Evolutionary conservation across 2,329 filamentous ascomycete species (phyloP).

Genomic region (Colletotrichum caudatum): DNA sequence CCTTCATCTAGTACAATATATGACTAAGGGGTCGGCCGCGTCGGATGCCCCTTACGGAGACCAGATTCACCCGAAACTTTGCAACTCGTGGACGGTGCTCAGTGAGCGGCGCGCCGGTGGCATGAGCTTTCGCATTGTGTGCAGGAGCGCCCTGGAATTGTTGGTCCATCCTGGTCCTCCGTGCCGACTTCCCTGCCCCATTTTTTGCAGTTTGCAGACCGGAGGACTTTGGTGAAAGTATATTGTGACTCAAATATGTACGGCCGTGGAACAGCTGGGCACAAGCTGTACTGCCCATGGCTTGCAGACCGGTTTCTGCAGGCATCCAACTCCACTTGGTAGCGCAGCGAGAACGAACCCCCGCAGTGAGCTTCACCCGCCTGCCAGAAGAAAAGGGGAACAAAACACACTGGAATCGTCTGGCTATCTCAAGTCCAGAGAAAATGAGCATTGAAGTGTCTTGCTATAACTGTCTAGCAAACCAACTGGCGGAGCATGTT

Average conservation of each 20-base stretch:
- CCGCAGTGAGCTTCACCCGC: background rate
- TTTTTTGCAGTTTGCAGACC: background rate
- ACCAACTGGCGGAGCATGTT: slow-evolving; percentile 3
- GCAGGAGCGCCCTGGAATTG: background rate
- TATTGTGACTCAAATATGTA: too few species aligned
- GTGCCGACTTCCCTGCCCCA: background rate
- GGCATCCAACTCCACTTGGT: background rate
- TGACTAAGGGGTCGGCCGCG: background rate
- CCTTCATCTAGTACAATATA: too few species aligned
- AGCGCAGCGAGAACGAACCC: background rate
- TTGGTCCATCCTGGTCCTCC: background rate
- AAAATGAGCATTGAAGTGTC: background rate
- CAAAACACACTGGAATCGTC: background rate
- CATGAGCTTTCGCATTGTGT: background rate
- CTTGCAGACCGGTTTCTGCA: background rate
- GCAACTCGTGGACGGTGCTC: background rate
- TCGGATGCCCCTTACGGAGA: background rate
- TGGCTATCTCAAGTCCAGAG: background rate
- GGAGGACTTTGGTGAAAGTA: too few species aligned
- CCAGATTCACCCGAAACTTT: too few species aligned
- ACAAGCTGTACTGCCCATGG: background rate
- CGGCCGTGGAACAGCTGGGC: too few species aligned
- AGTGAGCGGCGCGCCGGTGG: background rate
- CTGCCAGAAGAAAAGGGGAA: background rate
- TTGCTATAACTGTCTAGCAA: slow-evolving; percentile 26